Evolutionary conservation across 2,329 filamentous ascomycete genomes (phyloP).

Genomic region (Pezicula rhizophila): DNA sequence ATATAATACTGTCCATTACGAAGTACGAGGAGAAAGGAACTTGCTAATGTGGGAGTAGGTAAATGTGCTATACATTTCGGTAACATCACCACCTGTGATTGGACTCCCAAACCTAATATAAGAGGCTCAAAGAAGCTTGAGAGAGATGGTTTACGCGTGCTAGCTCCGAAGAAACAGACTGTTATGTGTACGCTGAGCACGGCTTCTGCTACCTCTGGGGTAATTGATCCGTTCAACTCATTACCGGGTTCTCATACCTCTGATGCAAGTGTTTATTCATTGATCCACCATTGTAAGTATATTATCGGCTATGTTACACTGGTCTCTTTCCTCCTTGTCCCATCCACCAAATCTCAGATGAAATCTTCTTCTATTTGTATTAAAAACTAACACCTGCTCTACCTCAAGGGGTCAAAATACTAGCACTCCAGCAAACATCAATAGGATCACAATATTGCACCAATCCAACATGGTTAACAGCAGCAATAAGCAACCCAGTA

Average conservation of each 20-base stretch:
- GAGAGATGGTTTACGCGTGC: not conserved
- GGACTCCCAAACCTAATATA: not conserved
- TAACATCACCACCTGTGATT: conserved; percentile 13
- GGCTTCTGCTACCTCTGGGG: not conserved
- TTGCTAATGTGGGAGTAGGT: not conserved
- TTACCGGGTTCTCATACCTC: conserved; percentile 3
- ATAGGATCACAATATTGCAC: conserved; percentile 14
- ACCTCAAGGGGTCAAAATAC: conserved; percentile 6
- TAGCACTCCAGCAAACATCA: conserved; percentile 8
- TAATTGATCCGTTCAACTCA: conserved; percentile 9
- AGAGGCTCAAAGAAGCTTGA: not conserved
- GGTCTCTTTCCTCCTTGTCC: too few species aligned
- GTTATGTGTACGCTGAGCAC: not conserved
- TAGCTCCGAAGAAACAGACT: not conserved
- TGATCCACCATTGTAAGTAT: conserved; percentile 12
- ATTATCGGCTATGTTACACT: not conserved
- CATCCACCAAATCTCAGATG: too few species aligned
- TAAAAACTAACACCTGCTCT: not conserved
- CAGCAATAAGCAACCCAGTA: conserved; percentile 9
- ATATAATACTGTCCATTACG: too few species aligned
- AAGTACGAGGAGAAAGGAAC: too few species aligned
- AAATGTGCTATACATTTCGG: conserved; percentile 13
- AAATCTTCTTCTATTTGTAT: too few species aligned
- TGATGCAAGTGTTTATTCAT: conserved; percentile 8
- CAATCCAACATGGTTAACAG: conserved; percentile 11